phyloP scores from a whole-genome alignment of 2,329 filamentous ascomycete species.

The Grosmannia huntii region DNA sequence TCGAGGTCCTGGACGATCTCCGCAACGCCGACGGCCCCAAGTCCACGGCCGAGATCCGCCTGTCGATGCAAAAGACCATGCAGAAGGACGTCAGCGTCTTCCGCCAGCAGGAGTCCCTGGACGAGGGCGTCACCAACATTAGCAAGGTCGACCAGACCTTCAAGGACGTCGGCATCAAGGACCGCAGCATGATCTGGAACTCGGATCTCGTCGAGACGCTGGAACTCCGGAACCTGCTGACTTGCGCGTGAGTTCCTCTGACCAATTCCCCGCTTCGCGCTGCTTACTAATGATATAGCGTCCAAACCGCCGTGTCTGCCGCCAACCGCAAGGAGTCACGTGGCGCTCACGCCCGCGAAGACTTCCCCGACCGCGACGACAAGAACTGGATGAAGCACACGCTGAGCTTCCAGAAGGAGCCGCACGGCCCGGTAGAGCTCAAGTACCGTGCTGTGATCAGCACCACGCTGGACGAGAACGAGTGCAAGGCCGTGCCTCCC shows the following conservation, averaged over 20 bases:
- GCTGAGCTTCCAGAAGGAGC: constrained; percentile 85
- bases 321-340: constrained; percentile 94
- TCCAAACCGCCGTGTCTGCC: constrained; percentile 83
- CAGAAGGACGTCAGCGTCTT: constrained; percentile 95
- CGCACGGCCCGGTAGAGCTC: constrained; percentile 77
- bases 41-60: constrained; percentile 77
- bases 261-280: too few species aligned
- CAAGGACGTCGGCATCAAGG: constrained; percentile 82
- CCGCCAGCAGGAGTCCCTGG: constrained; percentile 84
- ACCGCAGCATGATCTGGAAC: constrained; percentile 99
- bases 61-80: constrained; percentile 96
- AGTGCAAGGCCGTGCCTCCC: constrained; percentile 92
- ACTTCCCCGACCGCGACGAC: constrained; percentile 91
- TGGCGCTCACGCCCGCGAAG: constrained; percentile 93
- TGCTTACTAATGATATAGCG: constrained; percentile 27
- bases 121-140: constrained; percentile 86
- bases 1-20: constrained; percentile 73
- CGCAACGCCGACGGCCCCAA: constrained; percentile 75
- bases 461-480: constrained; percentile 80
- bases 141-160: constrained; percentile 70
- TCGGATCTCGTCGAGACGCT: constrained; percentile 92
- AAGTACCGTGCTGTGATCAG: constrained; percentile 73
- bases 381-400: constrained; percentile 99
- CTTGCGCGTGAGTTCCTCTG: constrained; percentile 69
- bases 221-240: constrained; percentile 87